Percentiles rank a stretch among this genome's conserved stretches.
These are phyloP conservation scores for Pestalotiopsis fici DNA, from an alignment of 2,329 filamentous ascomycete genomes.

Conservation along the genomic window DNA sequence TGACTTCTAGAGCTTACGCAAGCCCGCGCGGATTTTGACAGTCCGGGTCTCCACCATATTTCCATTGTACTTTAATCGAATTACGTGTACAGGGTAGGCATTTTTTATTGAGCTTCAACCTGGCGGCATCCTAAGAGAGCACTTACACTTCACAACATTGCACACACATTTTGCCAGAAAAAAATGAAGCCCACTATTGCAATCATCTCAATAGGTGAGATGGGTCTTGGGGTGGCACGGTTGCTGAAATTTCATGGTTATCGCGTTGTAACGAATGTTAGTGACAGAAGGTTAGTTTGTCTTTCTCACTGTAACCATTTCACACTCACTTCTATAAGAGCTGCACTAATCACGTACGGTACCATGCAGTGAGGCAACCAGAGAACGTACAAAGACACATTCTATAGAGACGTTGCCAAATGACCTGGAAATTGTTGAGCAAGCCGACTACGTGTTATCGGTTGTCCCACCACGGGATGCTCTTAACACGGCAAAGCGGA, in stretches of 20 bases:
- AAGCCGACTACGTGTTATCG: not conserved
- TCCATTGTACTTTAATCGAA: not conserved
- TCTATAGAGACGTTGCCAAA: not conserved
- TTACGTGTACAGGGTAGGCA: not conserved
- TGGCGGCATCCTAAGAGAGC: not conserved
- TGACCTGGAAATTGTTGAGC: not conserved
- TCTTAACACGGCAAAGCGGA: not conserved
- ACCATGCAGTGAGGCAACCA: not conserved
- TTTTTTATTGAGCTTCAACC: not conserved
- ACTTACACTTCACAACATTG: not conserved
- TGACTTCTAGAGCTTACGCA: not conserved
- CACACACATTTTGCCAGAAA: not conserved
- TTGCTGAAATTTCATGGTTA: slow-evolving; percentile 1
- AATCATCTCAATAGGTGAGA: slow-evolving; percentile 1
- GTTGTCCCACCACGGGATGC: not conserved
- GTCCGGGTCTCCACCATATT: not conserved
- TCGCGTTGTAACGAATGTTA: not conserved
- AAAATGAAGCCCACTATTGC: not conserved
- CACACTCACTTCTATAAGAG: not conserved
- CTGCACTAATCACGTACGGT: not conserved
- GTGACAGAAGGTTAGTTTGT: not conserved
- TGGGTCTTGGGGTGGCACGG: not conserved
- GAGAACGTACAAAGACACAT: not conserved
- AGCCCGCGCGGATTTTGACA: not conserved
- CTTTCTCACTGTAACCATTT: not conserved